Percentiles rank a stretch among this genome's conserved stretches.
phyloP scores from a whole-genome alignment of 306 rosid species.

The Spatholobus suberectus region DNA sequence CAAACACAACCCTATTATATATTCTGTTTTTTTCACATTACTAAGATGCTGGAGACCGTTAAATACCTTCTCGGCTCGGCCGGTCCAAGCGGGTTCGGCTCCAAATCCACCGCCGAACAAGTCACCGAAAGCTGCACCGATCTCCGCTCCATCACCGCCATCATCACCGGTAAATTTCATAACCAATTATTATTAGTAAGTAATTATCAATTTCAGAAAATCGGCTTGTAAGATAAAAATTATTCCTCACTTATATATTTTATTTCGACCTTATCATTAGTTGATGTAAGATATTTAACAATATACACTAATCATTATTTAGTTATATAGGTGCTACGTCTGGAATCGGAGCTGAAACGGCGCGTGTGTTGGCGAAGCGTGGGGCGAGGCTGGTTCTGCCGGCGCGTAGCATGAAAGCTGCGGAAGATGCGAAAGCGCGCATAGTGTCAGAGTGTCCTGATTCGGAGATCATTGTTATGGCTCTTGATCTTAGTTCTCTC shows the following conservation, averaged over 20 bases:
- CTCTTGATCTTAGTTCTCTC: constrained; percentile 89
- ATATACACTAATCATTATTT: too few relatives aligned
- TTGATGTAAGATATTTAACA: too few relatives aligned
- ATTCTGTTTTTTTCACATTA: too few relatives aligned
- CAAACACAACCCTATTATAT: background rate
- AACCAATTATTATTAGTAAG: background rate
- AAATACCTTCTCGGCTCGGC: constrained; percentile 76
- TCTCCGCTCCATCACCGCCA: constrained; percentile 75
- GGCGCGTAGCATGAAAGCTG: constrained; percentile 73
- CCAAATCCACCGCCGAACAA: constrained; percentile 83
- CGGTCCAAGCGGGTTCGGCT: constrained; percentile 86
- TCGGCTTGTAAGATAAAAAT: too few relatives aligned
- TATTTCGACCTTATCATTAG: too few relatives aligned
- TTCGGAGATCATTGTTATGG: constrained; percentile 62
- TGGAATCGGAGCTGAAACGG: constrained; percentile 94
- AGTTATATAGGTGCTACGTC: constrained; percentile 71
- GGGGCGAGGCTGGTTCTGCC: constrained; percentile 86
- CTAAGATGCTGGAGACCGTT: constrained; percentile 61
- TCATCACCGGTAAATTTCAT: constrained; percentile 68
- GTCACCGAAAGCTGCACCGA: constrained; percentile 55
- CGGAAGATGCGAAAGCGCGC: constrained; percentile 71
- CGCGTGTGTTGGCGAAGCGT: constrained; percentile 80
- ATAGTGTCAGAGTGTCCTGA: constrained; percentile 65
- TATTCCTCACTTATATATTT: too few relatives aligned
- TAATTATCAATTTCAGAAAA: too few relatives aligned